phyloP scores from a whole-genome alignment of 139 green algal genomes.

The Axilococcus clingmanii region DNA sequence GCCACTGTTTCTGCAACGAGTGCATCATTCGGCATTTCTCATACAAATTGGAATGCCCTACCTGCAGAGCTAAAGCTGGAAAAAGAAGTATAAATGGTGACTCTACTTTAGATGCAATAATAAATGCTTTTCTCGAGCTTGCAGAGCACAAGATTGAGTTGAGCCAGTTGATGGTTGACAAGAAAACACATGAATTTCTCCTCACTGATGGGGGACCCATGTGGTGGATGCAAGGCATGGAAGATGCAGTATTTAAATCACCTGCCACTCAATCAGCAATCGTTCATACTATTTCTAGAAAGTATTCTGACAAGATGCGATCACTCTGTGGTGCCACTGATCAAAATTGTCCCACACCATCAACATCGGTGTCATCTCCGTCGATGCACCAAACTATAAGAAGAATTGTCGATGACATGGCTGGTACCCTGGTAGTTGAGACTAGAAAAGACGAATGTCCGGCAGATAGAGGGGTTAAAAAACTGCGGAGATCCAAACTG shows the following conservation, averaged over 20 bases:
- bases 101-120: slow-evolving; percentile 23
- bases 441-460: too few species aligned
- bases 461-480: too few species aligned
- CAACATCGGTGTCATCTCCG: neutral
- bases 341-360: neutral
- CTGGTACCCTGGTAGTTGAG: neutral
- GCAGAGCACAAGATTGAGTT: slow-evolving; percentile 6
- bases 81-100: slow-evolving; percentile 21
- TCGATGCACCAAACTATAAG: neutral
- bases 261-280: too few species aligned
- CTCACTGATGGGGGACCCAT: neutral
- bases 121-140: slow-evolving; percentile 3
- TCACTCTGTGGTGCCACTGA: neutral
- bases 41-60: slow-evolving; percentile 18
- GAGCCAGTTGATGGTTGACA: neutral
- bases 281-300: too few species aligned
- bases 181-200: neutral
- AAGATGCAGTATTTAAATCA: slow-evolving; percentile 8
- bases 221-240: slow-evolving; percentile 9
- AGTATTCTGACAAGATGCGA: too few species aligned
- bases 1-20: slow-evolving; percentile 38
- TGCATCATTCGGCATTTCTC: slow-evolving; percentile 24
- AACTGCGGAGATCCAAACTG: too few species aligned
- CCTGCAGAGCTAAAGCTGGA: slow-evolving; percentile 18
- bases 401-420: too few species aligned